Conservation (phyloP, 1,284 basidiomycete species). For the Leccinum insolens region DNA sequence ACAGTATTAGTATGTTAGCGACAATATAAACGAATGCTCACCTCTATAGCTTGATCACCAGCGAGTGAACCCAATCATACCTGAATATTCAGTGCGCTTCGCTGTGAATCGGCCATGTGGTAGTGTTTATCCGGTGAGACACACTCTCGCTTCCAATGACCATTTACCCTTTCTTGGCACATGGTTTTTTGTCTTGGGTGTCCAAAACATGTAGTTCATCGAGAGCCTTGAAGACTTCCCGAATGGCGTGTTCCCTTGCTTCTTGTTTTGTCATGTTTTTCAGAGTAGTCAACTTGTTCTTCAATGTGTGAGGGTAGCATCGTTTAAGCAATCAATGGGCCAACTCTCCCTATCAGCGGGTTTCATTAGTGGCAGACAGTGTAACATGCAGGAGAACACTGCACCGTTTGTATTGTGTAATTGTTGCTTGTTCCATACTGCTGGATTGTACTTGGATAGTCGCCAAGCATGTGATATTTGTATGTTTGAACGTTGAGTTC, state of each 20-base stretch:
- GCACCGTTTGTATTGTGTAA: not conserved
- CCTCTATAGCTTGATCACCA: not conserved
- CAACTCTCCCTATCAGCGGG: not conserved
- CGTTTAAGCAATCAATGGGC: not conserved
- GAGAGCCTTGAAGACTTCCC: not conserved
- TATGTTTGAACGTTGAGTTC: not conserved
- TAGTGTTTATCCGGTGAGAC: too few species aligned
- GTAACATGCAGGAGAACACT: not conserved
- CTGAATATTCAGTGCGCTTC: not conserved
- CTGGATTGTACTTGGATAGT: not conserved
- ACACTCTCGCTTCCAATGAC: too few species aligned
- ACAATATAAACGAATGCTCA: not conserved
- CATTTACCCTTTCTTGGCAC: not conserved
- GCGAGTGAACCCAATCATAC: not conserved
- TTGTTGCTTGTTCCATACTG: not conserved
- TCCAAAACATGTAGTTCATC: not conserved
- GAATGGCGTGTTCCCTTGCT: not conserved
- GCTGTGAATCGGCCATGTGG: too few species aligned
- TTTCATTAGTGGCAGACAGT: not conserved
- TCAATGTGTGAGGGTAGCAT: not conserved
- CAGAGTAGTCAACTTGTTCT: not conserved
- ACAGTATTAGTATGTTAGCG: not conserved
- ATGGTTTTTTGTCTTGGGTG: not conserved
- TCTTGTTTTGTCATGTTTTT: not conserved
- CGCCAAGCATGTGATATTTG: not conserved